Percentiles rank a stretch among this genome's conserved stretches.
These are phyloP conservation scores for Scopulariopsis brevicaulis DNA, from an alignment of 2,329 filamentous ascomycete species.

Conservation along the genomic window DNA sequence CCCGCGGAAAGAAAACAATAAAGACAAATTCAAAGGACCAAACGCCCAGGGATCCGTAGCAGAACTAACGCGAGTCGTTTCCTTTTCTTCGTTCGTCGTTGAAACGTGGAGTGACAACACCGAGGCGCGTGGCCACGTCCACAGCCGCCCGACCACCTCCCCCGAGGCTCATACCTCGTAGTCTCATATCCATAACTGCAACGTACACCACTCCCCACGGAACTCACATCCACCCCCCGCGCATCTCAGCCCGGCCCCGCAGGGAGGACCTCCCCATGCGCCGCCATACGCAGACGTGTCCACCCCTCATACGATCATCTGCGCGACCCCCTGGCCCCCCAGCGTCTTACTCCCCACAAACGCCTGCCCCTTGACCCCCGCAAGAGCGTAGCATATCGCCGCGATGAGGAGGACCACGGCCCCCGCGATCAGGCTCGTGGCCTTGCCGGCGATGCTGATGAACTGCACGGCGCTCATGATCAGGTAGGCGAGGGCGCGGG, in stretches of 20 bases:
- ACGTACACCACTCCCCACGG: background rate
- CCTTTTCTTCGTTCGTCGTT: background rate
- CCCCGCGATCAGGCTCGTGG: constrained; percentile 72
- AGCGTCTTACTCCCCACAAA: constrained; percentile 94
- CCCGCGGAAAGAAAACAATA: background rate
- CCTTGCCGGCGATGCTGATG: constrained; percentile 55
- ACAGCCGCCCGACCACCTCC: background rate
- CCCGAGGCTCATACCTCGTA: background rate
- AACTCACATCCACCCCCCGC: too few relatives aligned
- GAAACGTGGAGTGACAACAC: background rate
- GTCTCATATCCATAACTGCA: background rate
- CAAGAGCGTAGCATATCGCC: constrained; percentile 67
- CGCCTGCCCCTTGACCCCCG: constrained; percentile 70
- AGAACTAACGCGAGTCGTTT: background rate
- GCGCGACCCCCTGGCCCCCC: constrained; percentile 83
- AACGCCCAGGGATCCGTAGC: background rate
- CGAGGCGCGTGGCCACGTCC: background rate
- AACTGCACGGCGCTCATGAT: constrained; percentile 77
- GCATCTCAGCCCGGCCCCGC: background rate
- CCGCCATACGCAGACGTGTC: background rate
- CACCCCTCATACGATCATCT: constrained; percentile 77
- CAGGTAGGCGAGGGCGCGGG: constrained; percentile 79
- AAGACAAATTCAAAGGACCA: background rate
- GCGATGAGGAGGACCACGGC: constrained; percentile 73
- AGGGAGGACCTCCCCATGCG: background rate